phyloP scores from a whole-genome alignment of 2,329 filamentous ascomycete species.

The Colletotrichum aenigma region DNA sequence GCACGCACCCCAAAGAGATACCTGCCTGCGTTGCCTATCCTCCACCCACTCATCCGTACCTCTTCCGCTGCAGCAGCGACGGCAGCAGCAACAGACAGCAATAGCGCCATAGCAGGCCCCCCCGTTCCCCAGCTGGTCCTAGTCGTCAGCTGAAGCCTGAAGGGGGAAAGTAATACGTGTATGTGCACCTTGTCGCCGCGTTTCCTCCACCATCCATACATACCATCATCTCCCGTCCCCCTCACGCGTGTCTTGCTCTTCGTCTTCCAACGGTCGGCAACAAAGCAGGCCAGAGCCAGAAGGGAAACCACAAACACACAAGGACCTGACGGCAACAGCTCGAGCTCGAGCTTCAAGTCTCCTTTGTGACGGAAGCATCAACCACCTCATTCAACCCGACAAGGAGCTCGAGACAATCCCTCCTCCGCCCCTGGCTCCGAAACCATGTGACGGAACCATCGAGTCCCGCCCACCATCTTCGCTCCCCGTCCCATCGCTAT shows the following conservation, averaged over 20 bases:
- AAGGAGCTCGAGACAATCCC: conserved; percentile 13
- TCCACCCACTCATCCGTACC: too few species aligned
- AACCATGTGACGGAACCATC: conserved; percentile 23
- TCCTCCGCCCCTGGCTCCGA: conserved; percentile 19
- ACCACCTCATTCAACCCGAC: conserved; percentile 1
- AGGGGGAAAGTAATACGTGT: conserved; percentile 1
- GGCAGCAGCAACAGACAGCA: background rate
- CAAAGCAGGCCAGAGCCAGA: background rate
- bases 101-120: background rate
- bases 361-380: background rate
- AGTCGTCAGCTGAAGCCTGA: conserved; percentile 19
- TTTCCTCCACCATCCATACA: conserved; percentile 14
- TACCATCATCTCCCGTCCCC: conserved; percentile 6
- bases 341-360: background rate
- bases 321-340: background rate
- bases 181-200: conserved; percentile 5
- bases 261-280: conserved; percentile 6
- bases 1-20: background rate
- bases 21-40: background rate
- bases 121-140: conserved; percentile 10
- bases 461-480: conserved; percentile 17
- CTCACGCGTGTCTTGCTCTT: background rate
- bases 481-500: conserved; percentile 3
- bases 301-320: background rate
- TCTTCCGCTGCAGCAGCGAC: too few species aligned